A percentile compares a stretch with the other conserved stretches of the same genome.
Evolutionary conservation across 257 asterid species (phyloP).

Genomic region (Solanum rostratum): DNA sequence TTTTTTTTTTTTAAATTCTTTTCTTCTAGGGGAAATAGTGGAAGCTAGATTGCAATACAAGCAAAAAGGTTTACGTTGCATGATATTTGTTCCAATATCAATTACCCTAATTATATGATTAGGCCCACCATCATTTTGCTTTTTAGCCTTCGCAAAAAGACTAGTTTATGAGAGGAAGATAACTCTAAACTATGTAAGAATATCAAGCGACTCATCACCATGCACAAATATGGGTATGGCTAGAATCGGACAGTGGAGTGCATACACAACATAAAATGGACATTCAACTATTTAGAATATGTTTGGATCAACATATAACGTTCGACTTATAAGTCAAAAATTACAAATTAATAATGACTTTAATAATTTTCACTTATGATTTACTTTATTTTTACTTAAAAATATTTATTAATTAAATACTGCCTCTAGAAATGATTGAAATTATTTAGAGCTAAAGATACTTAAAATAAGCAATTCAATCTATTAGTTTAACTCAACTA

Average conservation of each 20-base stretch:
- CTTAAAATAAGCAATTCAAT: too few species aligned
- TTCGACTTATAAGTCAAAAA: too few species aligned
- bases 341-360: too few species aligned
- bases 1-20: too few species aligned
- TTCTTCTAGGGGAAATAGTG: not conserved
- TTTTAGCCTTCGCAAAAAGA: not conserved
- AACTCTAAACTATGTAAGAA: not conserved
- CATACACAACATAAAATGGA: not conserved
- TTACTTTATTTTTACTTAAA: too few species aligned
- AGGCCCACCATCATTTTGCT: not conserved
- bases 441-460: too few species aligned
- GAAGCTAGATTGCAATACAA: not conserved
- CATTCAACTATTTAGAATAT: not conserved
- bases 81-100: not conserved
- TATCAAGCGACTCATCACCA: not conserved
- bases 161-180: rapidly evolving
- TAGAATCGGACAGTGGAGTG: not conserved
- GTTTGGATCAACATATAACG: too few species aligned
- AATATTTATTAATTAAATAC: too few species aligned
- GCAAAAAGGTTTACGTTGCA: not conserved
- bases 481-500: not conserved
- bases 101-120: not conserved
- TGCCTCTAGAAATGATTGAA: too few species aligned
- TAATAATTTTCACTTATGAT: too few species aligned
- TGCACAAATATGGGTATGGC: not conserved